These are phyloP conservation scores for Digitaria exilis DNA, from an alignment of 202 grass and related monocot species.

Conservation along the genomic window DNA sequence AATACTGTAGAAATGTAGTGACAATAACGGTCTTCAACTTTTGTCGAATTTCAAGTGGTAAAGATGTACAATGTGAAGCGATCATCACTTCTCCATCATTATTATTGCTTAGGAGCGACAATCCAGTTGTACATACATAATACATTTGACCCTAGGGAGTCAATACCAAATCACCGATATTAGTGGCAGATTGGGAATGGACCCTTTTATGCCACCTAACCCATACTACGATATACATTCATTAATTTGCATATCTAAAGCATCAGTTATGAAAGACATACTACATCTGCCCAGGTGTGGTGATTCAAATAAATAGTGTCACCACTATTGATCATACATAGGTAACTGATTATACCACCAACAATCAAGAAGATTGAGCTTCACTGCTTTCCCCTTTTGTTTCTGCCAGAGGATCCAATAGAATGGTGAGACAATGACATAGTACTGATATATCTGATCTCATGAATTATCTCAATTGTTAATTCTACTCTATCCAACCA, in stretches of 20 bases:
- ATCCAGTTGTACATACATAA: constrained; percentile 37
- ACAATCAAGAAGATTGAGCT: constrained; percentile 43
- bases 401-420: constrained; percentile 33
- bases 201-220: constrained; percentile 51
- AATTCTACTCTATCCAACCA: no score
- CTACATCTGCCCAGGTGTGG: constrained; percentile 59
- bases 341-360: constrained; percentile 34
- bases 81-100: constrained; percentile 53
- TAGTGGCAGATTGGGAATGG: constrained; percentile 44
- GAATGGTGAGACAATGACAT: constrained; percentile 9
- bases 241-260: constrained; percentile 46
- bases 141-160: constrained; percentile 30
- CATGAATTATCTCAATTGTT: no score
- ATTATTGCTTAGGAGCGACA: constrained; percentile 50
- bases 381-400: constrained; percentile 32
- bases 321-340: constrained; percentile 49
- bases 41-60: constrained; percentile 29
- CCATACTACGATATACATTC: constrained; percentile 41
- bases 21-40: constrained; percentile 32
- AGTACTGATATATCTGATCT: background rate
- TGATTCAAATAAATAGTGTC: constrained; percentile 73
- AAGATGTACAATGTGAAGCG: constrained; percentile 43
- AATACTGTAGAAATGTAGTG: background rate
- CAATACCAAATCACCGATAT: constrained; percentile 49
- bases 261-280: constrained; percentile 40